phyloP scores from a whole-genome alignment of 2,329 filamentous ascomycete species.

The Aspergillus spinulosporus region DNA sequence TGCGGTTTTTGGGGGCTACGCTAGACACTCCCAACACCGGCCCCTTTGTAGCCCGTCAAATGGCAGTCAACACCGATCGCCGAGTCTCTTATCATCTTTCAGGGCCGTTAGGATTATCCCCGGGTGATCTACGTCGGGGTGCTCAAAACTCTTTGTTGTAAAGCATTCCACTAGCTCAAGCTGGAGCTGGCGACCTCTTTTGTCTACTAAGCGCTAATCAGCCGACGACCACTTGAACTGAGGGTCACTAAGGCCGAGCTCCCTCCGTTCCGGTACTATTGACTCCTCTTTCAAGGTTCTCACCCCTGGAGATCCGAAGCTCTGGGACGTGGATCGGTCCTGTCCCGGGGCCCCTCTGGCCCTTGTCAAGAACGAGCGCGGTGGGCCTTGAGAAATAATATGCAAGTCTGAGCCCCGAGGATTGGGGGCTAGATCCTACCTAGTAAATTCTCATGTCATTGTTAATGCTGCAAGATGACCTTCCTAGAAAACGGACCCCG shows the following conservation, averaged over 20 bases:
- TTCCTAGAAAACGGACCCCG: constrained; percentile 25
- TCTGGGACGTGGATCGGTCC: constrained; percentile 25
- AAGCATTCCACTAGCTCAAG: constrained; percentile 5
- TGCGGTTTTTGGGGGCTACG: constrained; percentile 16
- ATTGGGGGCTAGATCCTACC: constrained; percentile 34
- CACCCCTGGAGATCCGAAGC: constrained; percentile 26
- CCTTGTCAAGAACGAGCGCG: constrained; percentile 13
- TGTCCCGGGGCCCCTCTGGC: constrained; percentile 14
- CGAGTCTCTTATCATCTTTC: constrained; percentile 8
- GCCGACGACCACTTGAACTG: constrained; percentile 22
- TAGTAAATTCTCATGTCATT: constrained; percentile 22
- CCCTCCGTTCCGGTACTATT: constrained; percentile 13
- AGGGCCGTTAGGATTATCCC: constrained; percentile 13
- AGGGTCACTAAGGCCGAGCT: constrained; percentile 19
- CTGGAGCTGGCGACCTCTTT: constrained; percentile 8
- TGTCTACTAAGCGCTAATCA: constrained; percentile 25
- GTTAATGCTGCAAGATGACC: constrained; percentile 14
- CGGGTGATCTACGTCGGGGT: constrained; percentile 13
- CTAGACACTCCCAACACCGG: not conserved
- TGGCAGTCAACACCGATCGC: not conserved
- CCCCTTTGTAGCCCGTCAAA: constrained; percentile 12
- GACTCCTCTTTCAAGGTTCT: constrained; percentile 21
- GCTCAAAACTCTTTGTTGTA: constrained; percentile 13
- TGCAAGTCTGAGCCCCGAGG: constrained; percentile 33
- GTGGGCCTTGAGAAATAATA: constrained; percentile 25